Base-by-base conservation (phyloP, 2,329 filamentous ascomycete species). In the Colletotrichum eremochloae region DNA sequence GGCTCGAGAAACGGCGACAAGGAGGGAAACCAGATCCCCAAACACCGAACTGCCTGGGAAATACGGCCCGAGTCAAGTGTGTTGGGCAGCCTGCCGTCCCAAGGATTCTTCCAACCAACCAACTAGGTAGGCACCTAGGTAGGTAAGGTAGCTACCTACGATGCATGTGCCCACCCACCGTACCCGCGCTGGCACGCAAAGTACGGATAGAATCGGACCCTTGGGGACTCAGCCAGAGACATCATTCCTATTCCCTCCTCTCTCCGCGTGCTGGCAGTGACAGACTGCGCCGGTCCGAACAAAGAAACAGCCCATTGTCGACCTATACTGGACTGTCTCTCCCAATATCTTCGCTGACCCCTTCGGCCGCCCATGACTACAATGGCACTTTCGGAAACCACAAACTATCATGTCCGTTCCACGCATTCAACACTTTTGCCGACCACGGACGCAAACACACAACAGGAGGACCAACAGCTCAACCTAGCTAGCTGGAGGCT, bases 361-460 rank as follows among this genome's bases (percentile, higher is more conserved):
- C 14, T 52, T 31, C 14, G 11, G n/a, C 14, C 33, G 42, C 33
- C 50, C 38, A n/a, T 24, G 44, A 65, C 62, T 66, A 20, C 15
- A 57, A 33, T 18, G n/a, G 29, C 42, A 53, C 29, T 38, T 33
- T 69, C 24, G 62, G 62, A 50, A 36, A 60, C 44, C 42, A 33
- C 7, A 18, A 3, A 20, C 15, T 20, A 44, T 18, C 20, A n/a
- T 46, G 2, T 46, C n/a, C 20, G 33, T 52, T 36, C 33, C 60
- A 66, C 36, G 20, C 46, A 46, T 66, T 69, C 67, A 66, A 69
- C 67, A 69, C n/a, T 69, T 65, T 69, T 9, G 20, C 36, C 31
- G 29, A 15, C 48, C n/a, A 20, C 44, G 20, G 53, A 58, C 38
- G 53, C 67, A 69, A 66, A n/a, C 36, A 46, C 33, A n/a, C 44